These are phyloP conservation scores for Abortiporus biennis DNA, from an alignment of 1,284 basidiomycete genomes.

Conservation along the genomic window DNA sequence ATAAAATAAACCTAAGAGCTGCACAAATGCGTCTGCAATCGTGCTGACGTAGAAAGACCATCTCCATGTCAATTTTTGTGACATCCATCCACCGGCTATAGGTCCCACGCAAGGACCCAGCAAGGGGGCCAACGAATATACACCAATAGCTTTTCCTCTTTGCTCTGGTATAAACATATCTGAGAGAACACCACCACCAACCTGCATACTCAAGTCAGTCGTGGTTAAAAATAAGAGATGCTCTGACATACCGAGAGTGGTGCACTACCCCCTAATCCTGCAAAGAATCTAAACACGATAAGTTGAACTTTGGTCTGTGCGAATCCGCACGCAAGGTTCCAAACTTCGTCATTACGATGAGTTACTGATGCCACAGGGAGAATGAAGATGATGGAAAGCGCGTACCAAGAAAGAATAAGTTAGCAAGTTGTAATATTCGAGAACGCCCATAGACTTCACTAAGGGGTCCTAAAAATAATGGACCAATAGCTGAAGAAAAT, in stretches of 20 bases:
- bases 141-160: conserved; percentile 59
- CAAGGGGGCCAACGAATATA: conserved; percentile 63
- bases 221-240: conserved; percentile 3
- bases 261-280: conserved; percentile 58
- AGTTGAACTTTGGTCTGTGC: conserved; percentile 49
- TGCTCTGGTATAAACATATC: conserved; percentile 70
- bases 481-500: conserved; percentile 35
- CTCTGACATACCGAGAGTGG: conserved; percentile 42
- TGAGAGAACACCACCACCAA: conserved; percentile 63
- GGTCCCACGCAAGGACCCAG: conserved; percentile 64
- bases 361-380: conserved; percentile 1
- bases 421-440: conserved; percentile 38
- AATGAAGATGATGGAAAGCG: conserved; percentile 9
- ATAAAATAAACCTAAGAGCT: conserved; percentile 48
- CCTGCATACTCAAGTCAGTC: conserved; percentile 24
- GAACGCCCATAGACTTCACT: conserved; percentile 41
- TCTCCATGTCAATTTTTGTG: conserved; percentile 53
- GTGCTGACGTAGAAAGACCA: conserved; percentile 68
- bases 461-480: conserved; percentile 45
- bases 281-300: conserved; percentile 56
- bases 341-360: conserved; percentile 30
- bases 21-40: conserved; percentile 43
- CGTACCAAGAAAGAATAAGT: conserved; percentile 48
- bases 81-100: conserved; percentile 58
- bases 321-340: conserved; percentile 62